These are phyloP conservation scores for Anaeromyces robustus DNA, from an alignment of 192 early-diverging fungal genomes.

Conservation along the genomic window DNA sequence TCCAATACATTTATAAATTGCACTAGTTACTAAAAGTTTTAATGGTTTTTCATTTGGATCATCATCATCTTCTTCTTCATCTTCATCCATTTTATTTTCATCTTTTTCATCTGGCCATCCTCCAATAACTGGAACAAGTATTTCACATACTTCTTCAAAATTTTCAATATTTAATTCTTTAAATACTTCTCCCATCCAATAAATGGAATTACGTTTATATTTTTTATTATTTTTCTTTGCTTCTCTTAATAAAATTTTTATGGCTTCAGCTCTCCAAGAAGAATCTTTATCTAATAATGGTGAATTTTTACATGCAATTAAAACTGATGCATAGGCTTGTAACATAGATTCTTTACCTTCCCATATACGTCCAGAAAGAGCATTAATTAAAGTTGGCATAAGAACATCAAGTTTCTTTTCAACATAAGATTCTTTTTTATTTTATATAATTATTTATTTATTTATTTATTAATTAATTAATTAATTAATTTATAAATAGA, in stretches of 20 bases:
- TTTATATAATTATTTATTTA: not conserved
- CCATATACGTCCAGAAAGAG: conserved; percentile 57
- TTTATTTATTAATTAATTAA: too few relatives aligned
- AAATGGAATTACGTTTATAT: conserved; percentile 51
- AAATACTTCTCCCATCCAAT: conserved; percentile 38
- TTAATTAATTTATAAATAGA: too few relatives aligned
- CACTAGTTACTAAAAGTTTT: conserved; percentile 31
- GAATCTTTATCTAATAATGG: not conserved
- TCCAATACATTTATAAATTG: not conserved
- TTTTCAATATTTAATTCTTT: conserved; percentile 35
- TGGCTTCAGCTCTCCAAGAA: not conserved
- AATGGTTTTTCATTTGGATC: conserved; percentile 50
- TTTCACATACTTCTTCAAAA: conserved; percentile 35
- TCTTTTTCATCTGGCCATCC: conserved; percentile 16
- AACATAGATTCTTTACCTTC: conserved; percentile 65
- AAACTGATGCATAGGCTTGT: conserved; percentile 34
- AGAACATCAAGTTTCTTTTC: conserved; percentile 21
- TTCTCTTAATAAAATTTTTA: conserved; percentile 50
- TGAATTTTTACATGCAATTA: conserved; percentile 26
- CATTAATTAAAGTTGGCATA: conserved; percentile 42
- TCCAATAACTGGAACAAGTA: conserved; percentile 26
- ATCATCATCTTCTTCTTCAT: conserved; percentile 33
- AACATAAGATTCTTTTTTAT: conserved; percentile 12
- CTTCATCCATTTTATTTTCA: conserved; percentile 33
- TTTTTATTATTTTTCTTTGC: conserved; percentile 54